These are phyloP conservation scores for Rhododendron griersonianum DNA, from an alignment of 148 eudicot species.

Conservation along the genomic window DNA sequence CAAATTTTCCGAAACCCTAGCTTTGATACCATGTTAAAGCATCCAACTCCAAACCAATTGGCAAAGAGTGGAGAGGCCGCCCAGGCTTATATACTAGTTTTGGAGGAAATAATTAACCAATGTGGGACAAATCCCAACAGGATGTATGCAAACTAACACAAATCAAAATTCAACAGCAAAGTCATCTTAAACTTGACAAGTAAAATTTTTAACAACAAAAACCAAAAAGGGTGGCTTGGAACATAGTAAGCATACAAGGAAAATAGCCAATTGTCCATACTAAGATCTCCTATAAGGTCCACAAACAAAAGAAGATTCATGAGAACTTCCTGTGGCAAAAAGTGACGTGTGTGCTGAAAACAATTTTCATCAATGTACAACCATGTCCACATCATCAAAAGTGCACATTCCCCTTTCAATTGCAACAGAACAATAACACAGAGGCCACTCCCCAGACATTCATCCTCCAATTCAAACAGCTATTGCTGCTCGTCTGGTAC, in stretches of 20 bases:
- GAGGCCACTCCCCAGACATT: not conserved
- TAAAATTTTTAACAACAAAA: not conserved
- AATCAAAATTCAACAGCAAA: not conserved
- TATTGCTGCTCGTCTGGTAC: not conserved
- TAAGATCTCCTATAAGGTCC: not conserved
- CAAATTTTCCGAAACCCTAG: too few relatives aligned
- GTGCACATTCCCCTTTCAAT: not conserved
- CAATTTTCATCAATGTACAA: not conserved
- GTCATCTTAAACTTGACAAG: not conserved
- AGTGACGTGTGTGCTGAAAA: not conserved
- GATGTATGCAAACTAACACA: not conserved
- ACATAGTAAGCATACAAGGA: not conserved
- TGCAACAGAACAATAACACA: not conserved
- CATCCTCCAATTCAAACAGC: not conserved
- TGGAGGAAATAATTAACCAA: too few relatives aligned
- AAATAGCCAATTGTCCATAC: not conserved
- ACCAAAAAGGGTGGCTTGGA: not conserved
- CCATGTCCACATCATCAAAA: not conserved
- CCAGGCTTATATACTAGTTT: too few relatives aligned
- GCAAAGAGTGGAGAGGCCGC: too few relatives aligned
- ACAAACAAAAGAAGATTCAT: not conserved
- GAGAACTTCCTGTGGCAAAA: not conserved
- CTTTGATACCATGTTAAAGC: too few relatives aligned
- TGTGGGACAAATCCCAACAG: too few relatives aligned
- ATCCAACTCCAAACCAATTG: too few relatives aligned